Evolutionary conservation across 768 basidiomycete species (phyloP), one percentile per base, ranked within the genome.

Genomic region (Termitomyces sp.): DNA sequence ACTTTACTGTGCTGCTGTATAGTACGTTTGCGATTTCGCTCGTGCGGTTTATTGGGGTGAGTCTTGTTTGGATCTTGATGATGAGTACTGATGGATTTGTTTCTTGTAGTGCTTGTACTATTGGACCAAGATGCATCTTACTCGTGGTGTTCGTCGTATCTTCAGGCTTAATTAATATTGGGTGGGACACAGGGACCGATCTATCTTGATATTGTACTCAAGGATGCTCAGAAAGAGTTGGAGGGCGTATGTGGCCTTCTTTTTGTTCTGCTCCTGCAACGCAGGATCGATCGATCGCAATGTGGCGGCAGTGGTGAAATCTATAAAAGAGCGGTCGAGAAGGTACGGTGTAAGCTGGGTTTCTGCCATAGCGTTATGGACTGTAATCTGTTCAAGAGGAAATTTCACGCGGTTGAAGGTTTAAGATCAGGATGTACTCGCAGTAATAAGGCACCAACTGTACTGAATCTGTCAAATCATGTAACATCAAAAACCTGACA

Each of bases 1-100:
- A 84, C 70, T 86, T 87, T 66, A 75, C 78, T 18, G 73, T 86
- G 51, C 78, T 87, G 61, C 73, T 87, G 56, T 87, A 80, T 70
- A 77, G 82, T 43, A 87, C 85, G 8, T 86, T 86, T 62, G 73
- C 59, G 13, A 75, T 87, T 24, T 75, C 84, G 26, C 64, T 77
- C 53, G 75, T 86, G 61, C 80, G 85, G 64, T 86, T 87, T 69
- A 18, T 66, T n/a, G n/a, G n/a, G n/a, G n/a, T n/a, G n/a, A n/a
- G n/a, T n/a, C n/a, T n/a, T n/a, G n/a, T n/a, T n/a, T n/a, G n/a
- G n/a, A n/a, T n/a, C n/a, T n/a, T n/a, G n/a, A n/a, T n/a, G n/a
- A n/a, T n/a, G n/a, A n/a, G n/a, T n/a, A 42, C 42, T 60, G 57
- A 64, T 13, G n/a, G 3, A n/a, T n/a, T n/a, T n/a, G n/a, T 6